These are phyloP conservation scores for Adiantum capillusveneris DNA, from an alignment of 75 land plant genomes.

Conservation along the genomic window DNA sequence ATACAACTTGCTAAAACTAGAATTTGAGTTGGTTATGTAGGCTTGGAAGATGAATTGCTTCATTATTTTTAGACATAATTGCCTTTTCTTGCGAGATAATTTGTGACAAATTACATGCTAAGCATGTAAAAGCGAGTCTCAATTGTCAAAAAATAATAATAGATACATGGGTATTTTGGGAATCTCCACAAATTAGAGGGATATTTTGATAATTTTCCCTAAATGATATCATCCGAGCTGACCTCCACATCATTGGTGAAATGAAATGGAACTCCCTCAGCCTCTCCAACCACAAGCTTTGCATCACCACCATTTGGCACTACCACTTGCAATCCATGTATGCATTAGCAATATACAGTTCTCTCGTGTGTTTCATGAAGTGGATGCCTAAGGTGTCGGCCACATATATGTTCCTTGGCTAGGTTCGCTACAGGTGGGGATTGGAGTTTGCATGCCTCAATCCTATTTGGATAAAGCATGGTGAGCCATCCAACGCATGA, in stretches of 20 bases:
- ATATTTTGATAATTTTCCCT: too few species aligned
- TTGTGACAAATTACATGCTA: too few species aligned
- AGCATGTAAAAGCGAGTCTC: too few species aligned
- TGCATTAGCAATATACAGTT: slow-evolving; percentile 41
- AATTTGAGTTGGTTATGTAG: too few species aligned
- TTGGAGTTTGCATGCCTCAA: slow-evolving; percentile 6
- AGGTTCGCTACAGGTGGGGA: slow-evolving; percentile 4
- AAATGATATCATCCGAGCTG: slow-evolving; percentile 19
- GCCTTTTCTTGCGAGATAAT: too few species aligned
- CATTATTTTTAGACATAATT: too few species aligned
- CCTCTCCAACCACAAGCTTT: slow-evolving; percentile 14
- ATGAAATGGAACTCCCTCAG: slow-evolving; percentile 19
- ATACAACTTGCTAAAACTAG: too few species aligned
- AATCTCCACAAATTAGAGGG: too few species aligned
- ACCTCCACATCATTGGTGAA: slow-evolving; percentile 39
- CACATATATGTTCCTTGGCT: slow-evolving; percentile 49
- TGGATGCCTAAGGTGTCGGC: slow-evolving; percentile 69
- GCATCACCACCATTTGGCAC: slow-evolving; percentile 34
- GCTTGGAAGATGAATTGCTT: too few species aligned
- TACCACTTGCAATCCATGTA: slow-evolving; percentile 29
- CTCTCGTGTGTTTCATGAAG: slow-evolving; percentile 39
- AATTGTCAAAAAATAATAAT: too few species aligned
- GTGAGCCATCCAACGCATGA: slow-evolving; percentile 8
- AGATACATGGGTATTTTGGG: too few species aligned
- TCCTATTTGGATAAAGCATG: too few species aligned